phyloP scores from a whole-genome alignment of 2,329 filamentous ascomycete species.

The Colletotrichum falcatum region DNA sequence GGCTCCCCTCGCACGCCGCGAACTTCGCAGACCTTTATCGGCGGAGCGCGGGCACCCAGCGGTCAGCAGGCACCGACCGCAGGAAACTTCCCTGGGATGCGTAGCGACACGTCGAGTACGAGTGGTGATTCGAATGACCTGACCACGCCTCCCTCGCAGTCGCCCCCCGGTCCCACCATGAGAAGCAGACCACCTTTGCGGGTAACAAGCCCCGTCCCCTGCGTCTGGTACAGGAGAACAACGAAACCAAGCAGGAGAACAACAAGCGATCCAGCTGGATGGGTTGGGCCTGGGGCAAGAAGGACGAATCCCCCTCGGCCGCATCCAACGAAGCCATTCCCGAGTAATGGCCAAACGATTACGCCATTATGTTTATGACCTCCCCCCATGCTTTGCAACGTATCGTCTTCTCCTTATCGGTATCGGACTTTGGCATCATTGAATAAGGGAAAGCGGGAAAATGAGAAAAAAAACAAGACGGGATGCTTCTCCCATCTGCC shows the following conservation, averaged over 20 bases:
- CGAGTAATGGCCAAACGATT: constrained; percentile 37
- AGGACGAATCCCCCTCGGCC: constrained; percentile 56
- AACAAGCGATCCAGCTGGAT: constrained; percentile 76
- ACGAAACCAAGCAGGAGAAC: constrained; percentile 58
- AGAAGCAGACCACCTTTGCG: constrained; percentile 69
- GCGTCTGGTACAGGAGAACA: constrained; percentile 85
- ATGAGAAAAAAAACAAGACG: constrained; percentile 17
- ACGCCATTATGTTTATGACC: constrained; percentile 40
- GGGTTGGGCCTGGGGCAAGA: constrained; percentile 69
- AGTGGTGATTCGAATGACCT: constrained; percentile 74
- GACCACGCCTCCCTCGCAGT: constrained; percentile 62
- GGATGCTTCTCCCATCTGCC: constrained; percentile 13
- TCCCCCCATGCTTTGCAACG: constrained; percentile 28
- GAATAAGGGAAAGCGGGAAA: constrained; percentile 18
- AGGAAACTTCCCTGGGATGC: constrained; percentile 80
- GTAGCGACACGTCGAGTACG: constrained; percentile 72
- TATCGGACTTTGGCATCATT: constrained; percentile 26
- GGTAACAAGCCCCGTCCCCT: constrained; percentile 86
- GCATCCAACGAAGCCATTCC: constrained; percentile 36
- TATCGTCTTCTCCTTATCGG: constrained; percentile 19
- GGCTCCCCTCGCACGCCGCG: constrained; percentile 70
- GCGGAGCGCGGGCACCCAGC: constrained; percentile 64
- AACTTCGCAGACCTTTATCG: constrained; percentile 75
- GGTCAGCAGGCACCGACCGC: constrained; percentile 58
- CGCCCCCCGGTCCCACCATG: constrained; percentile 64